These are phyloP conservation scores for Sporothrix euskadiensis DNA, from an alignment of 2,329 filamentous ascomycete genomes.

Conservation along the genomic window DNA sequence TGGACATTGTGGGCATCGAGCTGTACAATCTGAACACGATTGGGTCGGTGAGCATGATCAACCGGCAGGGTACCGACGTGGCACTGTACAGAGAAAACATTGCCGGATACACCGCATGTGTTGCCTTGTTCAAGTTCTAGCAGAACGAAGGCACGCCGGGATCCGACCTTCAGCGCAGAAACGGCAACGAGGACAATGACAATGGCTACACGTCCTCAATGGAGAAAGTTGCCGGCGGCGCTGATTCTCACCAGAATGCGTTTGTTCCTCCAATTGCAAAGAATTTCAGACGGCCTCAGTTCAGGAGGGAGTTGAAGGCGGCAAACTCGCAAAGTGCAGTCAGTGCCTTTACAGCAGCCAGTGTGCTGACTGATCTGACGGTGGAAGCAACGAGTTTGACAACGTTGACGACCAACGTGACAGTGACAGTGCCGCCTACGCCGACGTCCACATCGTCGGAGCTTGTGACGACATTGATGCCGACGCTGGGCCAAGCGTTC, in stretches of 20 bases:
- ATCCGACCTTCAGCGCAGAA: background rate
- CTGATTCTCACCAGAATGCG: background rate
- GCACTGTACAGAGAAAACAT: conserved; percentile 32
- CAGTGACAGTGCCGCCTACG: background rate
- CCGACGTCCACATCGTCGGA: background rate
- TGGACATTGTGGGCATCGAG: conserved; percentile 32
- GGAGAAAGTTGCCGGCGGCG: background rate
- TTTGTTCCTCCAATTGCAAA: background rate
- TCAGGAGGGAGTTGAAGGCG: background rate
- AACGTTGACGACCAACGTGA: background rate
- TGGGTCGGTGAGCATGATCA: conserved; percentile 37
- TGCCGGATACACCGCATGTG: conserved; percentile 34
- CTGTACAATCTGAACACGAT: conserved; percentile 52
- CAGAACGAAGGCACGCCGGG: conserved; percentile 28
- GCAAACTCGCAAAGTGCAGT: background rate
- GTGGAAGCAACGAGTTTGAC: background rate
- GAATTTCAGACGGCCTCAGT: background rate
- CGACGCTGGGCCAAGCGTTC: conserved; percentile 17
- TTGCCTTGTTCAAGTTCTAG: conserved; percentile 35
- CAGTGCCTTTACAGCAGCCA: background rate
- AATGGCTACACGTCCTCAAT: background rate
- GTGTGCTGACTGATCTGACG: background rate
- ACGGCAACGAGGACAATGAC: background rate
- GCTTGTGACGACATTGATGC: conserved; percentile 16
- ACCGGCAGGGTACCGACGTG: conserved; percentile 30